Evolutionary conservation across 2,329 filamentous ascomycete species (phyloP), one percentile per base, ranked within the genome.

Genomic region (Aschersonia sp.): DNA sequence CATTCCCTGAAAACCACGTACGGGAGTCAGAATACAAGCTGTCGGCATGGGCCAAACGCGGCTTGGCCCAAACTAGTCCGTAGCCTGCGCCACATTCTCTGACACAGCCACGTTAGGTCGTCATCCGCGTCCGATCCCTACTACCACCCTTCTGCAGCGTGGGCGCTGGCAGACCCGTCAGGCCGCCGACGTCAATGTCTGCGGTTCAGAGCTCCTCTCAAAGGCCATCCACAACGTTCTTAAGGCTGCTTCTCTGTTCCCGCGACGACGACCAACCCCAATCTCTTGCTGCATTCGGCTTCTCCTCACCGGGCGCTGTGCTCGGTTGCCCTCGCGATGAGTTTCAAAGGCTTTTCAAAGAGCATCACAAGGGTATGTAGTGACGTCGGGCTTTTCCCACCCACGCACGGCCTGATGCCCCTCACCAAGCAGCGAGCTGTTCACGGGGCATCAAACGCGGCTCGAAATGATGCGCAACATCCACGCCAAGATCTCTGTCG

Each of bases 271-370:
- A 4, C 44, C 46, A 43, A 41, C 30, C 11, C 41, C 32, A 40
- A 30, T 30, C 22, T 49, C 31, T 8, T 42, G 39, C 22, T 7
- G 31, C n/a, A n/a, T 5, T 33, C 12, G 5, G 7, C 30, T 31
- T 8, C n/a, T 39, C n/a, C 40, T 30, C 14, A 31, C 33, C 30
- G 45, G 45, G 12, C 43, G 35, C 8, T 37, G 29, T 14, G 40
- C 44, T 45, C 44, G 10, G 5, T 10, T 30, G 29, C 14, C 30
- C 39, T 45, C 61, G 60, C 47, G 62, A 97, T 98, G 92, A 96
- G 89, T 78, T 89, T 95, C 76, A 94, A 92, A 69, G 92, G 92
- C 60, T 87, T 98, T 61, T 81, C 85, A 65, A 97, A 96, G 75
- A 84, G 84, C 71, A 73, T 95, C 62, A 78, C 79, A 53, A 80